Base-by-base conservation (phyloP, 2,329 filamentous ascomycete species). In the Fusarium anguioides region DNA sequence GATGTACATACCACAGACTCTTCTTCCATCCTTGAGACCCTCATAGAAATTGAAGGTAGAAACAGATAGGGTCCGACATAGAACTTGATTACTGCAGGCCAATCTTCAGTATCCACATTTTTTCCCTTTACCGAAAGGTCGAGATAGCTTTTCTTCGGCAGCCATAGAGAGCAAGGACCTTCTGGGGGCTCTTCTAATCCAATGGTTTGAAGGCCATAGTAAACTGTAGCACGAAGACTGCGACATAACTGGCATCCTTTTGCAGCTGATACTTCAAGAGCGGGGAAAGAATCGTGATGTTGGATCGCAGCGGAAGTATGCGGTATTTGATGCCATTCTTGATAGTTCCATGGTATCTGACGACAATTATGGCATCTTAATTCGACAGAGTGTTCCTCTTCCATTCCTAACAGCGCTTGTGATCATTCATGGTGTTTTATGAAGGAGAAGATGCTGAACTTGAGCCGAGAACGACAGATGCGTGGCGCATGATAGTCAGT, bases 331-430 rank as follows among this genome's bases (percentile, higher is more conserved):
- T 20, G 29, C 53, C 53, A 57, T 24, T 52, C 15, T 37, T 37
- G 18, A 3, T 52, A 42, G 4, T 44, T 35, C 47, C 29, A 52
- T 12, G 49, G 55, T 27, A 55, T 55, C 8, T 18, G 27, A 11
- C 49, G 49, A 18, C 55, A 58, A 8, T 4, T 14, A 17, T 23
- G 21, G 10, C 55, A 55, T 7, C 47, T 57, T 45, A 21, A 50
- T 23, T 55, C 52, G 5, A 21, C 6, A 8, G 44, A 50, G 5
- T 21, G 4, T 12, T 20, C 11, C 4, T 2, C 4, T 1, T 23
- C 24, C 50, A 49, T 48, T 1, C 5, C 14, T 9, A 9, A 4
- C 14, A 4, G 15, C 23, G 2, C n/a, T 27, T n/a, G 8, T 2
- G 7, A 6, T 21, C 8, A 17, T n/a, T 8, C 10, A 5, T n/a